Conservation (phyloP, 2,329 filamentous ascomycete species). For the Orbilia brochopaga region DNA sequence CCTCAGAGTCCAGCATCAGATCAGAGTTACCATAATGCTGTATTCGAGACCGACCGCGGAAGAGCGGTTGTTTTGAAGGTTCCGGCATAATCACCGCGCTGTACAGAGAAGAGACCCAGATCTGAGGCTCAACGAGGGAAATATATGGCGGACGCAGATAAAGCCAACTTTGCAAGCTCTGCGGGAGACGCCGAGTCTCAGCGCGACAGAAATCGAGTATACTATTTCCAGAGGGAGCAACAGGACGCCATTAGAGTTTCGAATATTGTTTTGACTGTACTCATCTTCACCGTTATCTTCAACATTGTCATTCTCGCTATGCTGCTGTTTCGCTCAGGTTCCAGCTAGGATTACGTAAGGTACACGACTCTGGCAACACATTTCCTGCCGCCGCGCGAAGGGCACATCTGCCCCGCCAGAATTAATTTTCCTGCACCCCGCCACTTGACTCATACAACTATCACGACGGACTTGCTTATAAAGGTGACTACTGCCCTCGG, state of each 20-base stretch:
- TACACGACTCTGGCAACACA: conserved; percentile 1
- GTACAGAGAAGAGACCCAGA: too few relatives aligned
- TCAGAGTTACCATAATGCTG: too few relatives aligned
- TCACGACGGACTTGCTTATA: conserved; percentile 12
- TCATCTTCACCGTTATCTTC: conserved; percentile 3
- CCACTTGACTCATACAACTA: conserved; percentile 31
- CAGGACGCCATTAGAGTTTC: background rate
- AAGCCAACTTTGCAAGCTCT: background rate
- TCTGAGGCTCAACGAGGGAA: too few relatives aligned
- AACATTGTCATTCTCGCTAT: conserved; percentile 4
- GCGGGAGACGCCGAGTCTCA: background rate
- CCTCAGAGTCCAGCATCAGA: too few relatives aligned
- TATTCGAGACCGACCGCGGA: too few relatives aligned
- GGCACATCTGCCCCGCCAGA: background rate
- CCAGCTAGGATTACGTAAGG: conserved; percentile 4
- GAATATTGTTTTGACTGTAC: background rate
- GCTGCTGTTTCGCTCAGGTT: background rate
- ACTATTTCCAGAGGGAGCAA: background rate
- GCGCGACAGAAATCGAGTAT: background rate
- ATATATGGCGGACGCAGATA: background rate
- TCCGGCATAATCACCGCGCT: too few relatives aligned
- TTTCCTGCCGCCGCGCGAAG: background rate
- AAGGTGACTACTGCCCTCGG: conserved; percentile 1
- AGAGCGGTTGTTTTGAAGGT: too few relatives aligned
- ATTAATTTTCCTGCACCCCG: conserved; percentile 21